A percentile compares a stretch with the other conserved stretches of the same genome.
phyloP scores from a whole-genome alignment of 2,329 filamentous ascomycete genomes.

The Huntiella savannae region DNA sequence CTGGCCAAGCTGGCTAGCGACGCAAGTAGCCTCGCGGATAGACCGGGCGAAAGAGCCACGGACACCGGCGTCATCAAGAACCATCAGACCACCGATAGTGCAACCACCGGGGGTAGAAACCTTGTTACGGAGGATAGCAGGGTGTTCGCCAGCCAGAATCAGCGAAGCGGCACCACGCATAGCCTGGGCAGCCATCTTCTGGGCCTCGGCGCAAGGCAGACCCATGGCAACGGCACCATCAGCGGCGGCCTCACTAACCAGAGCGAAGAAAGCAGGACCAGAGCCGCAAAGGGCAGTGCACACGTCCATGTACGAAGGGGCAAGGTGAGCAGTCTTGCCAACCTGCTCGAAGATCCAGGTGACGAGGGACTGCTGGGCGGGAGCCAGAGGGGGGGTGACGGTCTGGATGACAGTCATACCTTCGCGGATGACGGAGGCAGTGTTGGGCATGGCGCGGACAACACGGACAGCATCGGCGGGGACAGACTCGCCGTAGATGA shows the following conservation, averaged over 20 bases:
- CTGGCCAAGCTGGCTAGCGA: slow-evolving; percentile 44
- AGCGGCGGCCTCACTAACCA: slow-evolving; percentile 56
- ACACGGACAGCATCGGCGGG: slow-evolving; percentile 35
- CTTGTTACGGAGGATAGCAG: slow-evolving; percentile 54
- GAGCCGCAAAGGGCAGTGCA: slow-evolving; percentile 56
- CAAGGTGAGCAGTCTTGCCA: slow-evolving; percentile 50
- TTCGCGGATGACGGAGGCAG: slow-evolving; percentile 57
- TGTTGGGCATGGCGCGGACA: slow-evolving; percentile 72
- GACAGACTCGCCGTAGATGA: slow-evolving; percentile 36
- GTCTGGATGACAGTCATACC: slow-evolving; percentile 66
- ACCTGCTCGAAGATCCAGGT: slow-evolving; percentile 63
- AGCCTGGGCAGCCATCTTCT: slow-evolving; percentile 59
- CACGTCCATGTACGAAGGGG: slow-evolving; percentile 49
- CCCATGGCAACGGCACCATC: slow-evolving; percentile 69
- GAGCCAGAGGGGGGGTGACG: slow-evolving; percentile 35
- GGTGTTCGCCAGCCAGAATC: slow-evolving; percentile 54
- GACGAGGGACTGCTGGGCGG: slow-evolving; percentile 36
- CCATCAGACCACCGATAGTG: slow-evolving; percentile 54
- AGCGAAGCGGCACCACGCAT: slow-evolving; percentile 56
- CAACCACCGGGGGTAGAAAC: slow-evolving; percentile 63
- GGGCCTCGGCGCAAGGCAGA: slow-evolving; percentile 50
- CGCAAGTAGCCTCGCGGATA: slow-evolving; percentile 49
- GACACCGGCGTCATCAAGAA: slow-evolving; percentile 53
- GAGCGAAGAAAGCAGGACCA: slow-evolving; percentile 56
- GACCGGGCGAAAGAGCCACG: slow-evolving; percentile 48